Percentiles rank a stretch among this genome's conserved stretches.
These are phyloP conservation scores for Ophiocordyceps camponoti-floridani DNA, from an alignment of 2,329 filamentous ascomycete species.

Conservation along the genomic window DNA sequence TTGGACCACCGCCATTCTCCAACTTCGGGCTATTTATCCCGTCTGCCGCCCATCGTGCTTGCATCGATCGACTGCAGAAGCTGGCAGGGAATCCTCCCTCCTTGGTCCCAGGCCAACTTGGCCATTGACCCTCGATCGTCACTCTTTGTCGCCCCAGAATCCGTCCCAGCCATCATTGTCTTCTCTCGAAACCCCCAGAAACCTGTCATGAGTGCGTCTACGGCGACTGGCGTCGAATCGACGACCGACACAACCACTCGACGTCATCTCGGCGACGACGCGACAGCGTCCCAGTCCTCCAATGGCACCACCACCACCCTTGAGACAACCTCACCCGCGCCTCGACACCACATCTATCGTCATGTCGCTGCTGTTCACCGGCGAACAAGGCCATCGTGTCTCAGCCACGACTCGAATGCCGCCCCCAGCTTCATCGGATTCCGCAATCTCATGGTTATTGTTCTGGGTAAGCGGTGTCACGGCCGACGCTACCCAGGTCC, in stretches of 20 bases:
- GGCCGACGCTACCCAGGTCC: neutral
- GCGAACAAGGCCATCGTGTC: conserved; percentile 51
- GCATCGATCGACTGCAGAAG: neutral
- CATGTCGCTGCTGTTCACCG: conserved; percentile 83
- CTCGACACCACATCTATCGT: conserved; percentile 50
- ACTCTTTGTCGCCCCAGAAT: neutral
- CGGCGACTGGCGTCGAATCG: conserved; percentile 14
- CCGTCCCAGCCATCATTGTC: neutral
- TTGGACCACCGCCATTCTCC: neutral
- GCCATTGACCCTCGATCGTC: neutral
- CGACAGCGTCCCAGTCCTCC: conserved; percentile 9
- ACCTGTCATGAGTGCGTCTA: conserved; percentile 21
- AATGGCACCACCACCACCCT: conserved; percentile 9
- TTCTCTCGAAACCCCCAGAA: neutral
- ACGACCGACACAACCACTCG: conserved; percentile 10
- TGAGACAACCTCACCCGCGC: conserved; percentile 6
- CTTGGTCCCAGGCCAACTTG: neutral
- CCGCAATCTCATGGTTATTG: conserved; percentile 88
- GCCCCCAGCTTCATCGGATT: conserved; percentile 84
- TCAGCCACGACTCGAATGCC: conserved; percentile 63
- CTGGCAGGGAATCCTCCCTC: neutral
- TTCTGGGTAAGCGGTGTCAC: conserved; percentile 43
- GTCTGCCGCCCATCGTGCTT: too few species aligned
- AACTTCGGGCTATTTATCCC: too few species aligned
- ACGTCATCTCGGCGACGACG: conserved; percentile 8